Percentiles rank a stretch among this genome's conserved stretches.
Conservation (phyloP, 78 protist species). For the Dictyostelium capitatum region DNA sequence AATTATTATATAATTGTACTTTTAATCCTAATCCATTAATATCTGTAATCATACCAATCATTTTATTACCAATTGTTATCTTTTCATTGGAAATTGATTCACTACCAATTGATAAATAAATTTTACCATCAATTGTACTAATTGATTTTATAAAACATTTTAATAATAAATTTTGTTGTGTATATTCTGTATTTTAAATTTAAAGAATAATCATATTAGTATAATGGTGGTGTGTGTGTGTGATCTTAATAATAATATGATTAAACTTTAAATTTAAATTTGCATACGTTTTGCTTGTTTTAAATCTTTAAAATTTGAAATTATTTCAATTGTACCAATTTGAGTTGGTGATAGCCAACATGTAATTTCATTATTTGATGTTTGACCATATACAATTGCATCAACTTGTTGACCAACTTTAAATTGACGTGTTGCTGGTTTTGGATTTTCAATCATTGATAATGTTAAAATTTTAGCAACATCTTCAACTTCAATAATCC, state of each 20-base stretch:
- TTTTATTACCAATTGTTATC: neutral
- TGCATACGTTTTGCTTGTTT: neutral
- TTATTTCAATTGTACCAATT: slow-evolving; percentile 23
- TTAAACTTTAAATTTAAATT: too few relatives aligned
- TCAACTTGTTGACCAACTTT: slow-evolving; percentile 1
- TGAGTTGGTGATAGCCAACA: slow-evolving; percentile 4
- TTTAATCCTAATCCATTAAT: neutral
- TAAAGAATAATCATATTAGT: too few relatives aligned
- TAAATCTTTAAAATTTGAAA: slow-evolving; percentile 29
- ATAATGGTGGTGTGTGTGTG: too few relatives aligned
- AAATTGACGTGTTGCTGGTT: neutral
- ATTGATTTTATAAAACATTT: slow-evolving; percentile 22
- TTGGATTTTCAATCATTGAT: neutral
- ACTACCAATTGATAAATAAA: neutral
- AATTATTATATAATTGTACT: neutral
- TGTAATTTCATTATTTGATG: neutral
- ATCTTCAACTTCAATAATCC: neutral
- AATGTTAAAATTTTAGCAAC: neutral
- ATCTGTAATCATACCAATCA: slow-evolving; percentile 8
- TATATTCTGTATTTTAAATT: too few relatives aligned
- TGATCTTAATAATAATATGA: too few relatives aligned
- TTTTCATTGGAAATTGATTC: neutral
- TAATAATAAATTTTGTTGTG: neutral
- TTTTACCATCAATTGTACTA: neutral
- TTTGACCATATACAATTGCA: neutral